A percentile compares a stretch with the other conserved stretches of the same genome.
phyloP scores from a whole-genome alignment of 2,329 filamentous ascomycete genomes.

The Aspergillaceae sp. region DNA sequence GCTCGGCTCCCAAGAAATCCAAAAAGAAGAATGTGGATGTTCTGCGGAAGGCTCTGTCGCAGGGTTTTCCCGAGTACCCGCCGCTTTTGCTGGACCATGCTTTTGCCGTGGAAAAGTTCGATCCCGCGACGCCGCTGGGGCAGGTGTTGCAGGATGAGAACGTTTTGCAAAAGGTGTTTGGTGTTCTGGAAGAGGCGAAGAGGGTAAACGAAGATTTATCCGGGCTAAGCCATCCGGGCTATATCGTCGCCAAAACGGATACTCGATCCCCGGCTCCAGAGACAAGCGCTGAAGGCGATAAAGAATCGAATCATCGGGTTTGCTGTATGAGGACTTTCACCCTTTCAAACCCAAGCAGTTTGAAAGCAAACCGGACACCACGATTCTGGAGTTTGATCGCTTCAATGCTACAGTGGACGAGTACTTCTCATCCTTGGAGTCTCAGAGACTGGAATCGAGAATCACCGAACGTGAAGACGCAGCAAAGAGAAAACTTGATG shows the following conservation, averaged over 20 bases:
- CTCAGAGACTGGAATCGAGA: constrained; percentile 78
- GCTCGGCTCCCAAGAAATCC: constrained; percentile 51
- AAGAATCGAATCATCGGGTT: constrained; percentile 23
- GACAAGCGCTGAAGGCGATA: constrained; percentile 24
- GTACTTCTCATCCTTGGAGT: constrained; percentile 94
- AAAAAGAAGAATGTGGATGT: constrained; percentile 67
- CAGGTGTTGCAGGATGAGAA: constrained; percentile 60
- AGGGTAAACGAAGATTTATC: constrained; percentile 43
- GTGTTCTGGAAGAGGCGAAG: constrained; percentile 61
- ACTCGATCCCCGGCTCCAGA: constrained; percentile 23
- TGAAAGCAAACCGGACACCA: constrained; percentile 54
- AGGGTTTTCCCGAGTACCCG: constrained; percentile 79
- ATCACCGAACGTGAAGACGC: constrained; percentile 72
- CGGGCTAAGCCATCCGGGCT: constrained; percentile 50
- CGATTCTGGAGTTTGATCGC: constrained; percentile 66
- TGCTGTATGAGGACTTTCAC: constrained; percentile 91
- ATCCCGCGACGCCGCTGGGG: constrained; percentile 57
- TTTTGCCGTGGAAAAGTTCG: constrained; percentile 60
- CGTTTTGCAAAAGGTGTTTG: constrained; percentile 58
- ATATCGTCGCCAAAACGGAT: constrained; percentile 68
- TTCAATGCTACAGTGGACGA: constrained; percentile 94
- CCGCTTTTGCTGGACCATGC: constrained; percentile 82
- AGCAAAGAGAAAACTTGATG: constrained; percentile 75
- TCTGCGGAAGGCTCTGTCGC: constrained; percentile 69
- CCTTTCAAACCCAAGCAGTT: constrained; percentile 82